These are phyloP conservation scores for Komagataea norvegica DNA, from an alignment of 1,139 yeast genomes.

Conservation along the genomic window DNA sequence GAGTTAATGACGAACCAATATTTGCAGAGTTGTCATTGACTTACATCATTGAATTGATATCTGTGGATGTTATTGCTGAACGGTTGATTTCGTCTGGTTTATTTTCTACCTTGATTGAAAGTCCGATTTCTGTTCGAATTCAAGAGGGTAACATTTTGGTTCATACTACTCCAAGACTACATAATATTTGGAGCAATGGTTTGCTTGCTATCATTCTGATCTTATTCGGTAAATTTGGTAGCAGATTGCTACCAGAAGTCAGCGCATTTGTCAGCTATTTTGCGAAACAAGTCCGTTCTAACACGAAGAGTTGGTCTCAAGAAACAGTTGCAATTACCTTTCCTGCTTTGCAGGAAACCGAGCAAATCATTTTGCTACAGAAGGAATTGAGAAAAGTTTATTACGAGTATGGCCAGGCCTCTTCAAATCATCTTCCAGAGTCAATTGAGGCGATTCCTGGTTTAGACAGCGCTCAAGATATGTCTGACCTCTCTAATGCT, in stretches of 20 bases:
- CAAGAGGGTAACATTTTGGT: constrained; percentile 62
- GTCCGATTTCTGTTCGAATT: constrained; percentile 63
- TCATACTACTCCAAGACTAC: constrained; percentile 48
- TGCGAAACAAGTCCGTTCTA: constrained; percentile 57
- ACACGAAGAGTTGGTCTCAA: constrained; percentile 67
- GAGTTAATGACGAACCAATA: constrained; percentile 56
- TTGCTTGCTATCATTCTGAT: constrained; percentile 63
- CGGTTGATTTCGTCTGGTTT: constrained; percentile 61
- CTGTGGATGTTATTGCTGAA: constrained; percentile 61
- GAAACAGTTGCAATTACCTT: constrained; percentile 58
- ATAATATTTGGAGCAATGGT: constrained; percentile 79
- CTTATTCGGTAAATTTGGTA: constrained; percentile 59
- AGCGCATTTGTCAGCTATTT: constrained; percentile 62
- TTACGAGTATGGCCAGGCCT: constrained; percentile 34
- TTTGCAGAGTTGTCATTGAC: constrained; percentile 71
- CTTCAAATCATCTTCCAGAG: constrained; percentile 24
- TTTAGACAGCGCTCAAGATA: constrained; percentile 51
- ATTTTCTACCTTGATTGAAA: constrained; percentile 65
- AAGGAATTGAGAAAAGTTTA: constrained; percentile 51
- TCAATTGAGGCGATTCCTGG: constrained; percentile 49
- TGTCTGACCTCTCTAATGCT: constrained; percentile 53
- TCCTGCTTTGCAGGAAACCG: constrained; percentile 70
- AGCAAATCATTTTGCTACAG: constrained; percentile 65
- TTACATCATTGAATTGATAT: constrained; percentile 65
- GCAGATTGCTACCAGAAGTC: constrained; percentile 58